Evolutionary conservation across 495 filamentous ascomycete genomes (phyloP).

Genomic region (Lepraria neglecta): DNA sequence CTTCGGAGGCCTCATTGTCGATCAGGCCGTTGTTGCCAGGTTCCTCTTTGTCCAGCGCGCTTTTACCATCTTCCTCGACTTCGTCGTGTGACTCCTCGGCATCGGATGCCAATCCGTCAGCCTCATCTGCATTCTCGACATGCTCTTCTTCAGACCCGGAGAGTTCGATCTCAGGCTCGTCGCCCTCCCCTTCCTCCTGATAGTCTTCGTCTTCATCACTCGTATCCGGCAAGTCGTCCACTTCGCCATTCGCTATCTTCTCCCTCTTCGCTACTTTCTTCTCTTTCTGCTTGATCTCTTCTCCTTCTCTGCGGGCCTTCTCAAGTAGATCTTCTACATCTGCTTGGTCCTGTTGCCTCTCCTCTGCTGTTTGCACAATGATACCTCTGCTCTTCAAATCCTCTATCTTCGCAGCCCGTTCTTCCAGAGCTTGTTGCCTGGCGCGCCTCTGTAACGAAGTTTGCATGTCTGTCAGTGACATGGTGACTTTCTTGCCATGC

Average conservation of each 20-base stretch:
- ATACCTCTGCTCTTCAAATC: conserved; percentile 72
- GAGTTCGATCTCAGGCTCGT: conserved; percentile 48
- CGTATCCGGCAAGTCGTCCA: conserved; percentile 42
- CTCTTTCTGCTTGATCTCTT: conserved; percentile 72
- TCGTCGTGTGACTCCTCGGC: conserved; percentile 33
- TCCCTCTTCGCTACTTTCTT: conserved; percentile 60
- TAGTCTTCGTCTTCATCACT: conserved; percentile 60
- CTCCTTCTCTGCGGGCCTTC: conserved; percentile 71
- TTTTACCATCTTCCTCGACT: conserved; percentile 42
- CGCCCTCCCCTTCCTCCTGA: conserved; percentile 41
- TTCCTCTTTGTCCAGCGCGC: conserved; percentile 34
- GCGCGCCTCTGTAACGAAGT: conserved; percentile 59
- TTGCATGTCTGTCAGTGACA: conserved; percentile 67
- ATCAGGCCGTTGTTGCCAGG: conserved; percentile 36
- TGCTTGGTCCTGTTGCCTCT: conserved; percentile 69
- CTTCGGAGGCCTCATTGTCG: conserved; percentile 30
- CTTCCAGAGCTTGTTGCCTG: conserved; percentile 69
- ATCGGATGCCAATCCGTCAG: conserved; percentile 32
- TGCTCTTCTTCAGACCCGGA: conserved; percentile 48
- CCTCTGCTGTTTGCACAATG: conserved; percentile 76
- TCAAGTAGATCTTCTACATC: conserved; percentile 83
- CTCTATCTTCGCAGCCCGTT: conserved; percentile 71
- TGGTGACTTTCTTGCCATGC: conserved; percentile 37
- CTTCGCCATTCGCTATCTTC: conserved; percentile 45
- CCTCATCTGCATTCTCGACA: conserved; percentile 21